These are phyloP conservation scores for Rhinocladiella mackenziei DNA, from an alignment of 2,329 filamentous ascomycete genomes.

Conservation along the genomic window DNA sequence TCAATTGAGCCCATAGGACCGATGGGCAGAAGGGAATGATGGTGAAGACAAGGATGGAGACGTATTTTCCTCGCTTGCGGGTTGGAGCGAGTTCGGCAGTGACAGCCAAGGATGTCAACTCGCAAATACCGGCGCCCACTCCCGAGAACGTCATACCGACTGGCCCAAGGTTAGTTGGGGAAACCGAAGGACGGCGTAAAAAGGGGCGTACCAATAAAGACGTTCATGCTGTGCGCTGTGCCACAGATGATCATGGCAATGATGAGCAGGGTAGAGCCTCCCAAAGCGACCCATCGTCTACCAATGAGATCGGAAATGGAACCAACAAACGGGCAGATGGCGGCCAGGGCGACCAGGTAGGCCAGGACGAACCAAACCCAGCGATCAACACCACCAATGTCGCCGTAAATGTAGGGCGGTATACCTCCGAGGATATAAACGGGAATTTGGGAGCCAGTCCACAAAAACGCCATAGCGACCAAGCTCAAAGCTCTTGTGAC, in stretches of 20 bases:
- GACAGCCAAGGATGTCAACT: slow-evolving; percentile 64
- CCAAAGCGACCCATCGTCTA: slow-evolving; percentile 56
- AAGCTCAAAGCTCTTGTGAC: slow-evolving; percentile 44
- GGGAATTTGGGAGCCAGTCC: slow-evolving; percentile 59
- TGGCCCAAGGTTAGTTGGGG: slow-evolving; percentile 28
- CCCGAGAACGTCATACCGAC: slow-evolving; percentile 58
- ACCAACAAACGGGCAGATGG: slow-evolving; percentile 62
- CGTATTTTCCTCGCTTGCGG: slow-evolving; percentile 60
- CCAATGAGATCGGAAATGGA: slow-evolving; percentile 62
- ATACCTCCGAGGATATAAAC: slow-evolving; percentile 52
- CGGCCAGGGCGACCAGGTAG: slow-evolving; percentile 54
- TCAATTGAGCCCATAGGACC: slow-evolving; percentile 59
- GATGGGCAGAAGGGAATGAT: slow-evolving; percentile 61
- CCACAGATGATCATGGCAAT: slow-evolving; percentile 58
- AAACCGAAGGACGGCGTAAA: slow-evolving; percentile 1
- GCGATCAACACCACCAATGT: slow-evolving; percentile 57
- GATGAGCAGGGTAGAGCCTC: slow-evolving; percentile 52
- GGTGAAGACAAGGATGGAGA: slow-evolving; percentile 57
- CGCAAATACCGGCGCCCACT: slow-evolving; percentile 63
- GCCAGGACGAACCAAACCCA: slow-evolving; percentile 59
- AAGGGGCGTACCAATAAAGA: slow-evolving; percentile 53
- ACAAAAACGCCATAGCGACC: slow-evolving; percentile 57
- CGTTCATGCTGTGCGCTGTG: slow-evolving; percentile 56
- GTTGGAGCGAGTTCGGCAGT: slow-evolving; percentile 66
- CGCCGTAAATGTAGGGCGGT: slow-evolving; percentile 54